These are phyloP conservation scores for Boletus reticulatus DNA, from an alignment of 768 basidiomycete species.

Conservation along the genomic window DNA sequence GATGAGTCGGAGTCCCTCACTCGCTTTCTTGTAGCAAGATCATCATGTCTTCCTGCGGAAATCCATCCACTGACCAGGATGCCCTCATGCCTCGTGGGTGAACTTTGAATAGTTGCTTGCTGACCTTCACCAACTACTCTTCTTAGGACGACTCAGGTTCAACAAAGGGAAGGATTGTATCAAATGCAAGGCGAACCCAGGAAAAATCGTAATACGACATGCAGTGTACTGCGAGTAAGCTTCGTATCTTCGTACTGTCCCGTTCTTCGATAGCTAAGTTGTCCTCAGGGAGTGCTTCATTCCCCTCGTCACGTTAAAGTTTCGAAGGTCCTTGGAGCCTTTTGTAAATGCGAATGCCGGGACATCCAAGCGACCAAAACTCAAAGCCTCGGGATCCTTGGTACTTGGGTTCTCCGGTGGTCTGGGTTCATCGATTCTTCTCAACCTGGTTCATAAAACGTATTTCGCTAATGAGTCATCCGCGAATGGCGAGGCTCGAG, in stretches of 20 bases:
- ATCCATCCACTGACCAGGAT: slow-evolving; percentile 57
- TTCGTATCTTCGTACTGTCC: neutral
- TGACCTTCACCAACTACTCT: neutral
- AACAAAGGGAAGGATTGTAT: slow-evolving; percentile 67
- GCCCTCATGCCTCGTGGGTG: slow-evolving; percentile 66
- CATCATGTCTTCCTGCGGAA: slow-evolving; percentile 54
- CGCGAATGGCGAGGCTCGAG: slow-evolving; percentile 34
- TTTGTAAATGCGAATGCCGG: slow-evolving; percentile 55
- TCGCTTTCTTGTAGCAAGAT: too few species aligned
- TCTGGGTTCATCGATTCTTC: slow-evolving; percentile 67
- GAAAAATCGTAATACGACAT: slow-evolving; percentile 73
- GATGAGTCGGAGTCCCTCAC: too few species aligned
- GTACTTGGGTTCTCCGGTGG: slow-evolving; percentile 78
- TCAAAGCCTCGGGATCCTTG: slow-evolving; percentile 68
- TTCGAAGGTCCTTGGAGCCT: slow-evolving; percentile 64
- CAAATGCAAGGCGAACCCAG: slow-evolving; percentile 66
- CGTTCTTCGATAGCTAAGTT: slow-evolving; percentile 7
- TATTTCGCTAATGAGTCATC: slow-evolving; percentile 44
- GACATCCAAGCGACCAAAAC: slow-evolving; percentile 52
- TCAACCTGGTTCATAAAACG: slow-evolving; percentile 62
- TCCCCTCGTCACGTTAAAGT: slow-evolving; percentile 58
- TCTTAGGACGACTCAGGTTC: slow-evolving; percentile 59
- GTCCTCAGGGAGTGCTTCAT: slow-evolving; percentile 60
- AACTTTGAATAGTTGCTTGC: neutral
- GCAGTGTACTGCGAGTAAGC: slow-evolving; percentile 83